Evolutionary conservation across 164 flowering plant species (phyloP).

Genomic region (Sedum album): DNA sequence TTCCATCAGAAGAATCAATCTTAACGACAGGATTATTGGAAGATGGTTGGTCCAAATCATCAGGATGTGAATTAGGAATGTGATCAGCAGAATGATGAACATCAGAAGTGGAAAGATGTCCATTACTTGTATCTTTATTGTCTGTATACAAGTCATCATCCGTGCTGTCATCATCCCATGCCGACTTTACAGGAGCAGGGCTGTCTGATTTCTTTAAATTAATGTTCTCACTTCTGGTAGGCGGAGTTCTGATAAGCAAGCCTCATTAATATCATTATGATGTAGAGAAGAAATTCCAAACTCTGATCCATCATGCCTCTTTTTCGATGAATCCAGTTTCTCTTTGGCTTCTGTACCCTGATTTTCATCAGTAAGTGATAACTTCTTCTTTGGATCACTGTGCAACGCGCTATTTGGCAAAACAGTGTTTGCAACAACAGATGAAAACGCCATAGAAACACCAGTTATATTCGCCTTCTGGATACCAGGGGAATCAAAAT

Average conservation of each 20-base stretch:
- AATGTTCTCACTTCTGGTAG: background rate
- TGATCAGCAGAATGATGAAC: conserved; percentile 15
- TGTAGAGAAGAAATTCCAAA: background rate
- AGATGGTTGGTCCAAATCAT: background rate
- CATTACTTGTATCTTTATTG: conserved; percentile 18
- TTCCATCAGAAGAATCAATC: background rate
- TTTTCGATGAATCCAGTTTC: conserved; percentile 17
- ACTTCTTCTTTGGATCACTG: background rate
- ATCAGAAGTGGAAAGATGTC: conserved; percentile 14
- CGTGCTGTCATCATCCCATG: conserved; percentile 18
- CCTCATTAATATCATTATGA: background rate
- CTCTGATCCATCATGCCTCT: background rate
- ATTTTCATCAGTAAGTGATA: background rate
- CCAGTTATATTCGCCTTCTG: background rate
- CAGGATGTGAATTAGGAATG: background rate
- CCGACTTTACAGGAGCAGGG: conserved; percentile 12
- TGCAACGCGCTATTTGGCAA: background rate
- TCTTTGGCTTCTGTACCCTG: conserved; percentile 13
- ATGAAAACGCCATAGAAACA: background rate
- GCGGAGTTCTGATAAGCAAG: background rate
- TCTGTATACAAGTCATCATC: conserved; percentile 20
- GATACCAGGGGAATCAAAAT: background rate
- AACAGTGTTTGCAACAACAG: background rate
- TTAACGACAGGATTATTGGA: background rate
- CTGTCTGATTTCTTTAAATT: background rate